phyloP scores from a whole-genome alignment of 148 eudicot species.

The Chenopodium quinoa region DNA sequence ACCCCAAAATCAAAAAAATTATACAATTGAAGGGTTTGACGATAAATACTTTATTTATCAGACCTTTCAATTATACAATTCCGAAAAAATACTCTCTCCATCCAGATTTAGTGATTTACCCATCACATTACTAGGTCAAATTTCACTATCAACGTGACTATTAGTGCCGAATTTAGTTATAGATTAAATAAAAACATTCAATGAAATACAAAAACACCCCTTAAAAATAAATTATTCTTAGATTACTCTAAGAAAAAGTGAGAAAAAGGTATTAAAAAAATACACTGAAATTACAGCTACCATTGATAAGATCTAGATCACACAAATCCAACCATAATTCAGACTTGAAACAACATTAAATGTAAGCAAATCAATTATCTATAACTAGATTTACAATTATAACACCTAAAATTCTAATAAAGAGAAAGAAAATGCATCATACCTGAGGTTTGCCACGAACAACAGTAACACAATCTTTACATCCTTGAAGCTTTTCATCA shows the following conservation, averaged over 20 bases:
- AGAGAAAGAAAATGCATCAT: constrained; percentile 11
- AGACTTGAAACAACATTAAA: background rate
- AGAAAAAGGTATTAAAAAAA: background rate
- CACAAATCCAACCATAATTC: background rate
- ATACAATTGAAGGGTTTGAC: background rate
- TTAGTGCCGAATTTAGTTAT: background rate
- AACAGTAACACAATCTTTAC: constrained; percentile 84
- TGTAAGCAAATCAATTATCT: background rate
- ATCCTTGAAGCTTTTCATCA: constrained; percentile 87
- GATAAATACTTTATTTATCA: background rate
- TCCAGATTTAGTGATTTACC: background rate
- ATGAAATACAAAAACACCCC: background rate
- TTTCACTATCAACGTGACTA: background rate
- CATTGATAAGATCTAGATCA: constrained; percentile 31
- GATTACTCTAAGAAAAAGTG: background rate
- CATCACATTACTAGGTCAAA: background rate
- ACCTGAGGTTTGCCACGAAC: constrained; percentile 84
- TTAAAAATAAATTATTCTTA: too few relatives aligned
- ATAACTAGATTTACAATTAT: background rate
- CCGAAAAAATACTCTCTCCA: too few relatives aligned
- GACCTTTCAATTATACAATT: background rate
- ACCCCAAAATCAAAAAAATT: background rate
- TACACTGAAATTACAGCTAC: background rate
- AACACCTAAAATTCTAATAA: background rate
- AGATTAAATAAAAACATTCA: background rate